A percentile compares a stretch with the other conserved stretches of the same genome.
phyloP scores from a whole-genome alignment of 148 eudicot species.

The Fagopyrum homotropicum region DNA sequence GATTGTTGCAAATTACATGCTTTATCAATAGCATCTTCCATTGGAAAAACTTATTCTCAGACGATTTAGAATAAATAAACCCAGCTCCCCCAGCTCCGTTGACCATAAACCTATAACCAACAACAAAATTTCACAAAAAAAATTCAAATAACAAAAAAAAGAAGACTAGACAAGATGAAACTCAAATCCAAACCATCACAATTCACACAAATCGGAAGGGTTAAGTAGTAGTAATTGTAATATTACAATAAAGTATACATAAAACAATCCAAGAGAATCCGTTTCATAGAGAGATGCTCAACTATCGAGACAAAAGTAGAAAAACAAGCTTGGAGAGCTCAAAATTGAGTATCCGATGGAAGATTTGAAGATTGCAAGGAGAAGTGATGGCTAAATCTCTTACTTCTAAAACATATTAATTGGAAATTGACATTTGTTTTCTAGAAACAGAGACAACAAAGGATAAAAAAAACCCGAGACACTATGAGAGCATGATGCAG shows the following conservation, averaged over 20 bases:
- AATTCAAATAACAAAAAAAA: not conserved
- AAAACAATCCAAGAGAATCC: not conserved
- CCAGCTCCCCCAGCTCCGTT: constrained; percentile 13
- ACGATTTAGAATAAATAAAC: constrained; percentile 4
- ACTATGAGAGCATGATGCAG: no score
- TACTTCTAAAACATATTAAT: no score
- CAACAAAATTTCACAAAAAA: not conserved
- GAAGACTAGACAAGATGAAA: constrained; percentile 7
- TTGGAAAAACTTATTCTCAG: not conserved
- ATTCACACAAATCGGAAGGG: constrained; percentile 15
- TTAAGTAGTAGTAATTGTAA: not conserved
- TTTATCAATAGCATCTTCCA: constrained; percentile 39
- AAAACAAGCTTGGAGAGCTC: constrained; percentile 10
- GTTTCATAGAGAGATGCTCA: constrained; percentile 8
- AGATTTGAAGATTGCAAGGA: constrained; percentile 19
- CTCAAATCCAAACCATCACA: not conserved
- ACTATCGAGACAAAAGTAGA: constrained; percentile 18
- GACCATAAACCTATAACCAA: not conserved
- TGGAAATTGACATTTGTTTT: no score
- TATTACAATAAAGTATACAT: not conserved
- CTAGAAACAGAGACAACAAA: no score
- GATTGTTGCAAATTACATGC: constrained; percentile 54
- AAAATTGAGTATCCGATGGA: constrained; percentile 31
- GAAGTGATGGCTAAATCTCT: not conserved
- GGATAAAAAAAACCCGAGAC: no score